Evolutionary conservation across 495 filamentous ascomycete genomes (phyloP).

Genomic region (Neurospora sp.): DNA sequence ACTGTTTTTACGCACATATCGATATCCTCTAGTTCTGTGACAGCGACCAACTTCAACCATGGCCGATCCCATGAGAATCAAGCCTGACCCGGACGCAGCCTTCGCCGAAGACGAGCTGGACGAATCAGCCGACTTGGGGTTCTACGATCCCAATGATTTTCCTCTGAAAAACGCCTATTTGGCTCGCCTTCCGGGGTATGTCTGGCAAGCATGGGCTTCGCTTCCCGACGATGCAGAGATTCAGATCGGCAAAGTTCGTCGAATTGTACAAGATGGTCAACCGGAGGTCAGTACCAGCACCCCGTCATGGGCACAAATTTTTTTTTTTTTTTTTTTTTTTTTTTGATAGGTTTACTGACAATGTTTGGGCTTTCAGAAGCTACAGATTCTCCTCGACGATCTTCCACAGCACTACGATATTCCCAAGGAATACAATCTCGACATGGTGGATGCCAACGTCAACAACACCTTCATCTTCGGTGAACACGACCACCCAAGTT

Average conservation of each 20-base stretch:
- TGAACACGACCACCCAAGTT: constrained; percentile 82
- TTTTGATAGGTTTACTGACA: constrained; percentile 4
- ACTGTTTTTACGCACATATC: neutral
- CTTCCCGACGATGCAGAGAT: constrained; percentile 46
- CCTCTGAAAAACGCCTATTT: constrained; percentile 50
- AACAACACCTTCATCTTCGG: constrained; percentile 83
- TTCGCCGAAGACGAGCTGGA: constrained; percentile 62
- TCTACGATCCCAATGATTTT: constrained; percentile 33
- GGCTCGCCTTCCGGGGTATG: constrained; percentile 61
- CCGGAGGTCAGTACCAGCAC: neutral
- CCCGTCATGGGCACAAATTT: neutral
- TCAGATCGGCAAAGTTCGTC: constrained; percentile 64
- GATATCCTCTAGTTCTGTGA: neutral
- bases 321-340: neutral
- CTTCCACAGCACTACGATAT: constrained; percentile 52
- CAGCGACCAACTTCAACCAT: constrained; percentile 9
- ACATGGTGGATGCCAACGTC: constrained; percentile 49
- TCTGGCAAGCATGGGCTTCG: constrained; percentile 59
- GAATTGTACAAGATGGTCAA: constrained; percentile 10
- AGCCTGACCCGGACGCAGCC: constrained; percentile 58
- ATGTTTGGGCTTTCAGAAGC: constrained; percentile 18
- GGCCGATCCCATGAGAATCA: constrained; percentile 43
- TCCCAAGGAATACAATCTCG: constrained; percentile 75
- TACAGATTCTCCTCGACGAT: constrained; percentile 36
- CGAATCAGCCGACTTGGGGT: constrained; percentile 79